Conservation (phyloP, 208 protist species). For the Wallacemonas sp. region DNA sequence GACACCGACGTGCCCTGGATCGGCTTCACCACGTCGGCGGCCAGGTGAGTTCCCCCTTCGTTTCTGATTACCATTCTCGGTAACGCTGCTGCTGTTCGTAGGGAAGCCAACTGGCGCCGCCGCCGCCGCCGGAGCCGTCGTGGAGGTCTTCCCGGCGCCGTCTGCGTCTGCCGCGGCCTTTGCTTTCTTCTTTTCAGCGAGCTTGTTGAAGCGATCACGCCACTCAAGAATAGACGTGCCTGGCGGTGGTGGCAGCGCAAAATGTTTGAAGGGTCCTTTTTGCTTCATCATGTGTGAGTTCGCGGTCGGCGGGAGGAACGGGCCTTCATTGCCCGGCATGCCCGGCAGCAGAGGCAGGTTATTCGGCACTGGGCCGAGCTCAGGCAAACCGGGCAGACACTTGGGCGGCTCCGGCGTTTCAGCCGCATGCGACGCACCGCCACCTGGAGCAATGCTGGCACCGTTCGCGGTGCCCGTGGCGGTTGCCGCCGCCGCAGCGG, state of each 20-base stretch:
- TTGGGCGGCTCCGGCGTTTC: constrained; percentile 5
- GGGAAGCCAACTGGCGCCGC: too few species aligned
- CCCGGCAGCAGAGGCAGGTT: constrained; percentile 39
- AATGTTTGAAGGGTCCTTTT: constrained; percentile 21
- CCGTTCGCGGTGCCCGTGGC: background rate
- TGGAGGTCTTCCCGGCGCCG: background rate
- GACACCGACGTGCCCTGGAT: too few species aligned
- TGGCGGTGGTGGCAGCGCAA: constrained; percentile 37
- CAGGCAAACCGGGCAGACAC: constrained; percentile 29
- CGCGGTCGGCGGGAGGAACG: constrained; percentile 32
- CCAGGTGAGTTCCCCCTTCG: background rate
- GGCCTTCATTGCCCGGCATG: constrained; percentile 53
- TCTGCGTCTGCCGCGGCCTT: constrained; percentile 2
- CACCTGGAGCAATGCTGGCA: too few species aligned
- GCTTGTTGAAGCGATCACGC: constrained; percentile 26
- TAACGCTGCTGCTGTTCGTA: constrained; percentile 10
- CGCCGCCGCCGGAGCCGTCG: too few species aligned
- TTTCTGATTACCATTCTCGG: background rate
- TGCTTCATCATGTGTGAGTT: constrained; percentile 4
- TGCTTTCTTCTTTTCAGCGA: constrained; percentile 17
- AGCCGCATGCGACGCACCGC: too few species aligned
- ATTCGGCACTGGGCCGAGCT: constrained; percentile 25
- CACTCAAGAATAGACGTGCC: constrained; percentile 38
- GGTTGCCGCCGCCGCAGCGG: background rate
- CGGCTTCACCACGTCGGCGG: background rate